Evolutionary conservation across 192 early-diverging fungal species (phyloP).

Genomic region (Lunasporangiospora selenospora): DNA sequence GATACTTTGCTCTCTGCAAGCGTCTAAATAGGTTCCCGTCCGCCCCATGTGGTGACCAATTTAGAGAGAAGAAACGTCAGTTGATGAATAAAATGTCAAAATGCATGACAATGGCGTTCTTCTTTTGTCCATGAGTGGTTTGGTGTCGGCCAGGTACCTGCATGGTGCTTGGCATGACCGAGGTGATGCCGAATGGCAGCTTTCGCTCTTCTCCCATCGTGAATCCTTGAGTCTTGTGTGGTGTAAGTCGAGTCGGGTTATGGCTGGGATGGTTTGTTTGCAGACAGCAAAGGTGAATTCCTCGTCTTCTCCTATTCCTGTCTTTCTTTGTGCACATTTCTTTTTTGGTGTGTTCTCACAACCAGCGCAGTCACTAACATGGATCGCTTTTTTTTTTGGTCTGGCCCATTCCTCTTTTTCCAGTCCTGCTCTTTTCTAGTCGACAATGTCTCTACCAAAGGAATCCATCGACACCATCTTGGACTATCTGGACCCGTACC

Average conservation of each 20-base stretch:
- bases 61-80: background rate
- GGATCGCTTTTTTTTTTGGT: no score
- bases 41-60: no score
- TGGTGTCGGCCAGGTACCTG: constrained; percentile 8
- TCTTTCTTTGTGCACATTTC: background rate
- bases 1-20: constrained; percentile 69
- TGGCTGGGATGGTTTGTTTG: background rate
- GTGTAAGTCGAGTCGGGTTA: background rate
- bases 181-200: constrained; percentile 46
- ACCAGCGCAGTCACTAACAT: no score
- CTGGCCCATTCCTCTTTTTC: no score
- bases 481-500: constrained; percentile 31
- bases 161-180: constrained; percentile 47
- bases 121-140: background rate
- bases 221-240: background rate
- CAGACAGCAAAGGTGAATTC: background rate
- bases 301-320: background rate
- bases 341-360: no score
- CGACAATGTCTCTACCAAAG: constrained; percentile 13
- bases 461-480: constrained; percentile 29
- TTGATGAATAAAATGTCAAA: no score
- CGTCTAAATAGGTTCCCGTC: constrained; percentile 53
- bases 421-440: no score
- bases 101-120: background rate
- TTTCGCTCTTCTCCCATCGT: constrained; percentile 44